phyloP scores from a whole-genome alignment of 129 eudicot genomes.

The Pseudognaphalium luteoalbum region DNA sequence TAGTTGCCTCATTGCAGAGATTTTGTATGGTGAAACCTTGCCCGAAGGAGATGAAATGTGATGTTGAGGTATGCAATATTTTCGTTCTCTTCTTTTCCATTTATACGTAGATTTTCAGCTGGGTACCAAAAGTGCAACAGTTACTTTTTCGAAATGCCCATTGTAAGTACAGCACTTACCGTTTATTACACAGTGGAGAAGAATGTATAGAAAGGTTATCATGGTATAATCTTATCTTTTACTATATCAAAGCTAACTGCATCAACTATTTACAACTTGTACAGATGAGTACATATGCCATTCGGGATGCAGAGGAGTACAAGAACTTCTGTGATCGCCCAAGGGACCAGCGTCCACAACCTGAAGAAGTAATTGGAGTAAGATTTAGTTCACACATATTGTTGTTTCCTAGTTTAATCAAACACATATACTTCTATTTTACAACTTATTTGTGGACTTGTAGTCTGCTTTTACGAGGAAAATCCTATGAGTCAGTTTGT shows the following conservation, averaged over 20 bases:
- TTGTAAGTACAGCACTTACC: neutral
- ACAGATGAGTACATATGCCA: slow-evolving; percentile 91
- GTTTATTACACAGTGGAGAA: slow-evolving; percentile 15
- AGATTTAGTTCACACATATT: slow-evolving; percentile 22
- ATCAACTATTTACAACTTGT: slow-evolving; percentile 17
- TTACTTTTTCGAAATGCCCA: slow-evolving; percentile 1
- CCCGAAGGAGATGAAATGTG: slow-evolving; percentile 97
- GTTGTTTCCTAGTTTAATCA: neutral
- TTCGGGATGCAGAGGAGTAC: slow-evolving; percentile 96
- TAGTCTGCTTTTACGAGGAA: neutral
- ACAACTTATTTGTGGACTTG: slow-evolving; percentile 6
- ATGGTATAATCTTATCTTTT: neutral
- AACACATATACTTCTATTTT: neutral
- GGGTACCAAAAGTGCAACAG: neutral
- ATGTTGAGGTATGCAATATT: slow-evolving; percentile 73
- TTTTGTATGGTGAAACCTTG: slow-evolving; percentile 95
- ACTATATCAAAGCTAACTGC: slow-evolving; percentile 11
- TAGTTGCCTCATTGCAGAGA: slow-evolving; percentile 69
- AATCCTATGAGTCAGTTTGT: neutral
- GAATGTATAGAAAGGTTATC: neutral
- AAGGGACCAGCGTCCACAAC: slow-evolving; percentile 90
- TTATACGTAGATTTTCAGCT: neutral
- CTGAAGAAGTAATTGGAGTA: slow-evolving; percentile 99
- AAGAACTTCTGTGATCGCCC: slow-evolving; percentile 96
- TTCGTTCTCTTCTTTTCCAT: neutral